Evolutionary conservation across 768 basidiomycete genomes (phyloP).

Genomic region (Rhizopogon sp.): DNA sequence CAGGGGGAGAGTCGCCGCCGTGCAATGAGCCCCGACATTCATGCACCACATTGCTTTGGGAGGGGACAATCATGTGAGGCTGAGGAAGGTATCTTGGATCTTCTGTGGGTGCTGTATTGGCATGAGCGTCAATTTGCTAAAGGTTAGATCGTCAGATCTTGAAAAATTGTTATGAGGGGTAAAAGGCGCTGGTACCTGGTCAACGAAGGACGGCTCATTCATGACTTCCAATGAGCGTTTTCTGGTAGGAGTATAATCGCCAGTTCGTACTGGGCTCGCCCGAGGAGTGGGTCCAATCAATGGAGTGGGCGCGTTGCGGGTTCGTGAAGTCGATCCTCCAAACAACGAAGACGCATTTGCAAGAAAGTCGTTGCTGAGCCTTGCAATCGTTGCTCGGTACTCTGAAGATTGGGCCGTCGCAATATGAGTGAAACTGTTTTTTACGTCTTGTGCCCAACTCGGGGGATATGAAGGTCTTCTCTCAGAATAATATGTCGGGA

Average conservation of each 20-base stretch:
- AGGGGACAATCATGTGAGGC: slow-evolving; percentile 18
- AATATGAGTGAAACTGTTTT: slow-evolving; percentile 9
- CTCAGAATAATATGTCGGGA: slow-evolving; percentile 15
- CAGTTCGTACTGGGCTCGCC: slow-evolving; percentile 10
- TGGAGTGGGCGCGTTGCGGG: slow-evolving; percentile 10
- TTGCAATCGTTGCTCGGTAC: slow-evolving; percentile 26
- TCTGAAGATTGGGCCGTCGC: slow-evolving; percentile 19
- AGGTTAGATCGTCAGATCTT: slow-evolving; percentile 18
- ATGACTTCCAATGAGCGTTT: slow-evolving; percentile 28
- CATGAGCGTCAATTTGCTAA: slow-evolving; percentile 22
- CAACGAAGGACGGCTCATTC: slow-evolving; percentile 20
- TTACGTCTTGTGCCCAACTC: slow-evolving; percentile 20
- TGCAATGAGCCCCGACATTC: slow-evolving; percentile 7
- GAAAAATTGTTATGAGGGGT: slow-evolving; percentile 14
- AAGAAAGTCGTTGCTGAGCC: slow-evolving; percentile 28
- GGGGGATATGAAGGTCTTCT: slow-evolving; percentile 14
- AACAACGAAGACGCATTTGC: slow-evolving; percentile 27
- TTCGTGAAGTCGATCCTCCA: slow-evolving; percentile 16
- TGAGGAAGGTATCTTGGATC: slow-evolving; percentile 20
- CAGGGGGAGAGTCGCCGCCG: slow-evolving; percentile 10
- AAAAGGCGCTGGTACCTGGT: slow-evolving; percentile 29
- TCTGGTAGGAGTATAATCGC: slow-evolving; percentile 21
- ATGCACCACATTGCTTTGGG: slow-evolving; percentile 15
- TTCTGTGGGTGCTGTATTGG: slow-evolving; percentile 14
- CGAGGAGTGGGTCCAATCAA: slow-evolving; percentile 17